Conservation (phyloP, 441 rosid genomes). For the Arabidopsis lyrata region DNA sequence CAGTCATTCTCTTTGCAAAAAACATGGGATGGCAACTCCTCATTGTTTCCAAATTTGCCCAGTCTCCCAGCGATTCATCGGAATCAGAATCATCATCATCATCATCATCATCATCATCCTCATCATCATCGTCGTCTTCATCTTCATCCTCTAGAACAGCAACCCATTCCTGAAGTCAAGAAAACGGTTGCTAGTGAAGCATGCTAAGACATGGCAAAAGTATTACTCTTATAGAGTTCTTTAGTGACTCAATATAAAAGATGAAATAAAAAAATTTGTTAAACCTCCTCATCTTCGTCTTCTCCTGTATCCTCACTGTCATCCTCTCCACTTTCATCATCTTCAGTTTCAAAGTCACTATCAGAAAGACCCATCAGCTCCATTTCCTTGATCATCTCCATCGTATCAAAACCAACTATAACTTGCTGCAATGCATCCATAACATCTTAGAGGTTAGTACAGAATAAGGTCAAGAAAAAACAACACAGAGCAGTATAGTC, state of each 20-base stretch:
- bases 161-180: constrained; percentile 69
- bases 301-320: constrained; percentile 57
- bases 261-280: constrained; percentile 1
- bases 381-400: constrained; percentile 80
- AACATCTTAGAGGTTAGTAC: constrained; percentile 7
- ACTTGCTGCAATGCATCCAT: constrained; percentile 76
- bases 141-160: constrained; percentile 69
- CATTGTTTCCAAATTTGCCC: constrained; percentile 95
- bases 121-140: constrained; percentile 48
- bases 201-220: constrained; percentile 11
- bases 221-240: constrained; percentile 13
- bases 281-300: constrained; percentile 60
- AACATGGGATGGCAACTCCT: constrained; percentile 91
- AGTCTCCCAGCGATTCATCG: constrained; percentile 74
- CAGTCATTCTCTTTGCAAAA: constrained; percentile 83
- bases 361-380: constrained; percentile 69
- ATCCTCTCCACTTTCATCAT: constrained; percentile 71
- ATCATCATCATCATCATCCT: constrained; percentile 25
- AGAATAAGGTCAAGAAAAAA: constrained; percentile 1
- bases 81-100: constrained; percentile 28
- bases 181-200: constrained; percentile 24
- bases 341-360: constrained; percentile 76
- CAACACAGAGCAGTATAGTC: neutral
- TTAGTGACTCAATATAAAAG: constrained; percentile 2
- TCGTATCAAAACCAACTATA: constrained; percentile 83